These are phyloP conservation scores for Colletotrichum trifolii DNA, from an alignment of 2,329 filamentous ascomycete genomes.

Conservation along the genomic window DNA sequence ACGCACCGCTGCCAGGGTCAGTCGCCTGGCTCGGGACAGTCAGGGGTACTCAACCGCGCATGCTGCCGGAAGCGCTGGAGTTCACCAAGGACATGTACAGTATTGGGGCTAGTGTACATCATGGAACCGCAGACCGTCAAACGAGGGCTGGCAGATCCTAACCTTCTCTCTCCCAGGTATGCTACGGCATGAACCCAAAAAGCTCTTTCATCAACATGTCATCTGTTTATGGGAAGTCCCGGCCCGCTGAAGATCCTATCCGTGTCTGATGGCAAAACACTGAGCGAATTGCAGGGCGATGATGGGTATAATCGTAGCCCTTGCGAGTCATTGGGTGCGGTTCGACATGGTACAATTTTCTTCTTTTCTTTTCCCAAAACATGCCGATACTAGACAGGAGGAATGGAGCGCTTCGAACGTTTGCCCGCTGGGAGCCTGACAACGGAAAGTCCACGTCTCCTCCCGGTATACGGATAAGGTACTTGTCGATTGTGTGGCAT, in stretches of 20 bases:
- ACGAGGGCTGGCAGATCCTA: background rate
- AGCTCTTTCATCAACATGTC: background rate
- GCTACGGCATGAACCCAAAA: background rate
- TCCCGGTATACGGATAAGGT: too few species aligned
- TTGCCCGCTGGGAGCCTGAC: too few species aligned
- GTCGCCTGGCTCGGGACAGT: constrained; percentile 9
- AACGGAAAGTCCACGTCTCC: too few species aligned
- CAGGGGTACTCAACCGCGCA: constrained; percentile 16
- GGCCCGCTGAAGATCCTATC: constrained; percentile 34
- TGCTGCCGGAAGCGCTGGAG: constrained; percentile 1
- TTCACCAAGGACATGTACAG: background rate
- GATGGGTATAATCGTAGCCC: constrained; percentile 5
- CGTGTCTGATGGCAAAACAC: constrained; percentile 22
- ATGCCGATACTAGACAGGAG: background rate
- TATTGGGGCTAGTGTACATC: background rate
- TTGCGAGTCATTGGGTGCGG: constrained; percentile 25
- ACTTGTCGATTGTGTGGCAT: too few species aligned
- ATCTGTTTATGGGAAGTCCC: constrained; percentile 28
- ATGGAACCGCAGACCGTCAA: constrained; percentile 1
- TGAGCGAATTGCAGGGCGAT: constrained; percentile 16
- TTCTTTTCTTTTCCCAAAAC: constrained; percentile 15
- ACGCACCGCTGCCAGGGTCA: constrained; percentile 14
- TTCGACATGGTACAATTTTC: background rate
- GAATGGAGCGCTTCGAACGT: too few species aligned
- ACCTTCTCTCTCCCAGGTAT: background rate